Evolutionary conservation across 1,284 basidiomycete genomes (phyloP).

Genomic region (Anthracocystis panici-leucophaei): DNA sequence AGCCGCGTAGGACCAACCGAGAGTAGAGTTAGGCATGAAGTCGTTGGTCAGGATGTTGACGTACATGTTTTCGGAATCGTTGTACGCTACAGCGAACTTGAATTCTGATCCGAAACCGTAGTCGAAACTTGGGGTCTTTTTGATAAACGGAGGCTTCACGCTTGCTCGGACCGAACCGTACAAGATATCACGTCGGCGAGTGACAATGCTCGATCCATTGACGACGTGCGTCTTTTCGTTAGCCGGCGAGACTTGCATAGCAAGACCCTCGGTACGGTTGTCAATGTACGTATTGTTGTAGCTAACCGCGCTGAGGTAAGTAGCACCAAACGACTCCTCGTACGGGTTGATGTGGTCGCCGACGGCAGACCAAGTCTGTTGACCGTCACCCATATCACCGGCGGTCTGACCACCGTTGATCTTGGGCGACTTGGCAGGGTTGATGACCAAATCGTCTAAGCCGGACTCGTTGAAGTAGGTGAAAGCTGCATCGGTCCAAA

Average conservation of each 20-base stretch:
- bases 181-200: conserved; percentile 59
- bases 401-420: conserved; percentile 24
- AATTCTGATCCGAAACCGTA: conserved; percentile 44
- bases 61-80: conserved; percentile 44
- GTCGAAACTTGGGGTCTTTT: conserved; percentile 20
- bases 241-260: conserved; percentile 50
- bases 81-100: conserved; percentile 46
- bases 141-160: conserved; percentile 48
- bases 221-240: conserved; percentile 45
- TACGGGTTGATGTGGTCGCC: conserved; percentile 52
- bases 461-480: conserved; percentile 63
- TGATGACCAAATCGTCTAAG: conserved; percentile 45
- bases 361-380: conserved; percentile 53
- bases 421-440: conserved; percentile 44
- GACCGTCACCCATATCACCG: conserved; percentile 48
- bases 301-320: conserved; percentile 43
- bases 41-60: conserved; percentile 46
- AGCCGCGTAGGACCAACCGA: conserved; percentile 52
- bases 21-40: conserved; percentile 51
- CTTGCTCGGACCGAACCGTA: conserved; percentile 57
- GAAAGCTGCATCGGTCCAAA: conserved; percentile 63
- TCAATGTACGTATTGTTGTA: conserved; percentile 57
- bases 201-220: conserved; percentile 50
- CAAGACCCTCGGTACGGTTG: conserved; percentile 46
- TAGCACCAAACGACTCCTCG: conserved; percentile 56